Conservation (phyloP, 306 rosid genomes). For the Lathyrus tuberosus region DNA sequence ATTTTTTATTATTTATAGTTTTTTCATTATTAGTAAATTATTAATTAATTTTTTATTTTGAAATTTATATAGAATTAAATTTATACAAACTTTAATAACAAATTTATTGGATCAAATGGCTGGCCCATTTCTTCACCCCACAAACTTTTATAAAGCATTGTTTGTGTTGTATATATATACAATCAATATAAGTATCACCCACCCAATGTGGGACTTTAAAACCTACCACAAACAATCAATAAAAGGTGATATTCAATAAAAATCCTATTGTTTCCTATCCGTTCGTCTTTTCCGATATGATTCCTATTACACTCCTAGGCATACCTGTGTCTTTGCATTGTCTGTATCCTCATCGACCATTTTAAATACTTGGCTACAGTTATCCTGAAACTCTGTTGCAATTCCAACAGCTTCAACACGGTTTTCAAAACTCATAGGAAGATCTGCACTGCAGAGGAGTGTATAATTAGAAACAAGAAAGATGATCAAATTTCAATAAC, state of each 20-base stretch:
- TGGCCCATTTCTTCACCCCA: too few relatives aligned
- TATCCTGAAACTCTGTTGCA: slow-evolving; percentile 91
- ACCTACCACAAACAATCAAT: too few relatives aligned
- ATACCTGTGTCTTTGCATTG: slow-evolving; percentile 88
- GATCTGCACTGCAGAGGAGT: slow-evolving; percentile 89
- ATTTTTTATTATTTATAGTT: too few relatives aligned
- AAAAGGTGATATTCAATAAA: slow-evolving; percentile 14
- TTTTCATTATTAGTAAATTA: too few relatives aligned
- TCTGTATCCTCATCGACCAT: slow-evolving; percentile 95
- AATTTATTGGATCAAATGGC: too few relatives aligned
- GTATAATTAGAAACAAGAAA: slow-evolving; percentile 49
- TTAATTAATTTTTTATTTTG: too few relatives aligned
- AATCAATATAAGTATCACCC: too few relatives aligned
- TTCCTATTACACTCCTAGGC: slow-evolving; percentile 10
- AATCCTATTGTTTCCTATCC: slow-evolving; percentile 22
- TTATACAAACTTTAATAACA: too few relatives aligned
- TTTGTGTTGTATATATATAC: too few relatives aligned
- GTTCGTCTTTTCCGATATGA: slow-evolving; percentile 21
- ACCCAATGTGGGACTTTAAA: too few relatives aligned
- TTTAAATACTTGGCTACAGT: slow-evolving; percentile 62
- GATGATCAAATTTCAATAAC: slow-evolving; percentile 17
- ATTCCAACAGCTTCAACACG: slow-evolving; percentile 96
- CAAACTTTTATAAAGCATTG: too few relatives aligned
- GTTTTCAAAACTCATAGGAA: slow-evolving; percentile 90
- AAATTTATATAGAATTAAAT: too few relatives aligned